Evolutionary conservation across 2,329 filamentous ascomycete species (phyloP), one percentile per base, ranked within the genome.

Genomic region (Rhytidhysteron rufulum): DNA sequence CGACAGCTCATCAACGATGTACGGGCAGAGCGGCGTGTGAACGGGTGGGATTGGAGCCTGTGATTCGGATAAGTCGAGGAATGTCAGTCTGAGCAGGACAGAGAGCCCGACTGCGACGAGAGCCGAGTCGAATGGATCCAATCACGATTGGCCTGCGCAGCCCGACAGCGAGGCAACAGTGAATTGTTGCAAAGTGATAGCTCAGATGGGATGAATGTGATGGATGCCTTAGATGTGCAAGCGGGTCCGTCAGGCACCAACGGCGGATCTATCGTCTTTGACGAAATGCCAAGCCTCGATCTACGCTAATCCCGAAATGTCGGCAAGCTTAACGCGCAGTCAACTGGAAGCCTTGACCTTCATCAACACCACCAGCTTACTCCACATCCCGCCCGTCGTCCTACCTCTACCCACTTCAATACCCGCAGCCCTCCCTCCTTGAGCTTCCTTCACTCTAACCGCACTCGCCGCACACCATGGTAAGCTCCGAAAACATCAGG

Each of bases 1-100:
- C 53, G 55, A 62, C 61, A 65, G 61, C 60, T 62, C 61, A 65
- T 63, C 61, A 62, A 53, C 44, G 38, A n/a, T 55, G 57, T 53
- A 54, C 48, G 48, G 51, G 54, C 53, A 48, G 50, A 54, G 49
- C 50, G 51, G 50, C 52, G 43, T 43, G 36, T 40, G 42, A 44
- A 44, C 18, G 11, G 11, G 9, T 22, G 15, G 33, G 8, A 37
- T 29, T 37, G 20, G 8, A 51, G 50, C 47, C 52, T 41, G 39
- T 49, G 34, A 39, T 37, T 44, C 48, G 41, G 42, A 42, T 38
- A 32, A 33, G 31, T 33, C 31, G 17, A 15, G 31, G n/a, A 30
- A 30, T n/a, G n/a, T n/a, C 50, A 51, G 45, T 47, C 37, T 46
- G 34, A 41, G 34, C 32, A 41, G 15, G 33, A 20, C n/a, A 33